Evolutionary conservation across 163 green algal genomes (phyloP), one percentile per base, ranked within the genome.

Genomic region (Chlorella variabilis): DNA sequence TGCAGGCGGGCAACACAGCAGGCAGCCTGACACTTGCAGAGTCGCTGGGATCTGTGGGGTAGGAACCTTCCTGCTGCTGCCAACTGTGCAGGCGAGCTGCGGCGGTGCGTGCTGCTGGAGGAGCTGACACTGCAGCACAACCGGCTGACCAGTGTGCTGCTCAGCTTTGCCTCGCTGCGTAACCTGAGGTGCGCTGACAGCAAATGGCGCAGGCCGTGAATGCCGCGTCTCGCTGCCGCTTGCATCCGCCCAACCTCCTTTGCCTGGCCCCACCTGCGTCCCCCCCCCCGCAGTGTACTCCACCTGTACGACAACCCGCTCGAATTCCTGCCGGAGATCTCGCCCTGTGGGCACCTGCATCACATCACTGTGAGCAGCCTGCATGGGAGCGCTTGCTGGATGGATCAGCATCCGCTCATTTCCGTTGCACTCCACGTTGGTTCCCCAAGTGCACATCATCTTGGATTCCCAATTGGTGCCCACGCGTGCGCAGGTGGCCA

Each of bases 301-400:
- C 78, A 89, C 48, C 89, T 99, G 61, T 94, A 90, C 79, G 92
- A 90, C 86, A 99, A 99, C 89, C 94, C 94, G 4, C 87, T 99
- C 54, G 96, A 98, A 83, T 96, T 97, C 86, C 90, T 99, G 61
- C 95, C 95, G 0, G 94, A 98, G 87, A 93, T 99, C 41, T 87
- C 86, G 7, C 91, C 91, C 34, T 96, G 92, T 71, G 76, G 74
- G 1, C 75, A 81, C 34, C 90, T 98, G 75, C 90, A 91, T 18
- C 89, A 91, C 58, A 83, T 99, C 38, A 95, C 91, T n/a, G 82
- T 98, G 23, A 90, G 88, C n/a, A n/a, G n/a, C n/a, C n/a, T 54
- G 45, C 45, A 54, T 54, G 45, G 45, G 45, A 54, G 45, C 15
- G 15, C 45, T 54, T 54, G 45, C 45, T 54, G 11, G 45, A 11